phyloP scores from a whole-genome alignment of 2,329 filamentous ascomycete genomes.

The Sporothrix inflata region DNA sequence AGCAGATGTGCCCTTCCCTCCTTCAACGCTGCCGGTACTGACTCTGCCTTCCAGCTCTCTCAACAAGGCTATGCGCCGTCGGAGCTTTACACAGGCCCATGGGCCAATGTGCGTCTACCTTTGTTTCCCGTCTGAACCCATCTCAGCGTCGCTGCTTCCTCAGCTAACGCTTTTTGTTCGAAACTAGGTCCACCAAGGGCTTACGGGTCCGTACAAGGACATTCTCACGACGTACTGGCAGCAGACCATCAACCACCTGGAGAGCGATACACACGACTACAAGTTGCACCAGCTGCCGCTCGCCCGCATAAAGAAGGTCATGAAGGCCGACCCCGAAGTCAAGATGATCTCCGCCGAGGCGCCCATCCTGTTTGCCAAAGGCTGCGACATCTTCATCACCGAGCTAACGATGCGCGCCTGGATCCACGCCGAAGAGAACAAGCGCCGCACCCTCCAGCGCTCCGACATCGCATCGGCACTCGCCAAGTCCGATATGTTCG shows the following conservation, averaged over 20 bases:
- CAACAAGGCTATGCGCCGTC: slow-evolving; percentile 87
- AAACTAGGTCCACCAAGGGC: slow-evolving; percentile 86
- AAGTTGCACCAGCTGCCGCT: slow-evolving; percentile 96
- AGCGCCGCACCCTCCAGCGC: slow-evolving; percentile 89
- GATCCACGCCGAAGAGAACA: slow-evolving; percentile 99
- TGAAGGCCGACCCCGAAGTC: slow-evolving; percentile 98
- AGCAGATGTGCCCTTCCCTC: not conserved
- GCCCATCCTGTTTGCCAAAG: slow-evolving; percentile 96
- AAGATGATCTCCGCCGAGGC: slow-evolving; percentile 99
- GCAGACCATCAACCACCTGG: slow-evolving; percentile 93
- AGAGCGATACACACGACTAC: slow-evolving; percentile 95
- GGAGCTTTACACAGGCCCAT: slow-evolving; percentile 90
- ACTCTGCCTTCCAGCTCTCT: slow-evolving; percentile 66
- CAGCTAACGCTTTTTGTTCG: not conserved
- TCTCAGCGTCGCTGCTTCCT: not conserved
- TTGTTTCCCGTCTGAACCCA: not conserved
- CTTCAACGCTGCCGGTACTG: slow-evolving; percentile 29
- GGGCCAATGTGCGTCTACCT: slow-evolving; percentile 78
- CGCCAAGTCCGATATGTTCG: slow-evolving; percentile 99
- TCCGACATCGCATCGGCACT: slow-evolving; percentile 96
- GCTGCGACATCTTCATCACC: slow-evolving; percentile 98
- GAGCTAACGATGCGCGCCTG: slow-evolving; percentile 98
- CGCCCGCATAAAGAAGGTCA: slow-evolving; percentile 99
- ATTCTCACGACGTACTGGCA: slow-evolving; percentile 99
- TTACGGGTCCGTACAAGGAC: slow-evolving; percentile 90